A percentile compares a stretch with the other conserved stretches of the same genome.
Conservation (phyloP, 208 protist species). For the Balamuthia mandrillaris region DNA sequence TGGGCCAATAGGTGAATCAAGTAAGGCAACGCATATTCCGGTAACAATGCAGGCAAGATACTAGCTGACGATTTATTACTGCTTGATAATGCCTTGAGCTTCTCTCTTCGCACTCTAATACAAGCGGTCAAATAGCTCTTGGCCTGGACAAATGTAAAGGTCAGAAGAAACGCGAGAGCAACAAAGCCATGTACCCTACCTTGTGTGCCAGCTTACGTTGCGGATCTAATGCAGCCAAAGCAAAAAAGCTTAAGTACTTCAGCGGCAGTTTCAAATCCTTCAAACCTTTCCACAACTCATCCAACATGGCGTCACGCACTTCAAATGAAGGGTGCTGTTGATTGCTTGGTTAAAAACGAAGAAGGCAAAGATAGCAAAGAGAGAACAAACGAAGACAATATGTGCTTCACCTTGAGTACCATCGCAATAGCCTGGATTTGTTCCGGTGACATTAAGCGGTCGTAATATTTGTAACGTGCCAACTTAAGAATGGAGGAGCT, state of each 20-base stretch:
- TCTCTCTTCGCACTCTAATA: constrained; percentile 5
- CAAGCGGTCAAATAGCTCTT: background rate
- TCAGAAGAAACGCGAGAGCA: no score
- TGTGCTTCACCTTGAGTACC: constrained; percentile 8
- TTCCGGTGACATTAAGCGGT: no score
- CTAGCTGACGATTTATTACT: background rate
- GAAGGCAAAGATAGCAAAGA: no score
- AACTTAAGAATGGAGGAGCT: no score
- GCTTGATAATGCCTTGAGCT: background rate
- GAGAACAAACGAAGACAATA: no score
- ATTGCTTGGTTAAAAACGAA: no score
- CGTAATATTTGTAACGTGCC: no score
- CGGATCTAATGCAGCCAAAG: background rate
- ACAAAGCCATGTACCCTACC: no score
- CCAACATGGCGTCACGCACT: constrained; percentile 8
- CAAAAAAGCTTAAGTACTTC: constrained; percentile 4
- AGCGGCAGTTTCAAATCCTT: background rate
- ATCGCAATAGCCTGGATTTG: background rate
- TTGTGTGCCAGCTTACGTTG: background rate
- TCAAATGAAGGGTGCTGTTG: background rate
- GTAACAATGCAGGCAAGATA: constrained; percentile 1
- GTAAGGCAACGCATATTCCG: constrained; percentile 17
- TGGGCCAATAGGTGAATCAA: constrained; percentile 10
- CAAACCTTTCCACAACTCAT: background rate
- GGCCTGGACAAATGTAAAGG: no score